Evolutionary conservation across 2,329 filamentous ascomycete species (phyloP).

Genomic region (Metarhizium brunneum): DNA sequence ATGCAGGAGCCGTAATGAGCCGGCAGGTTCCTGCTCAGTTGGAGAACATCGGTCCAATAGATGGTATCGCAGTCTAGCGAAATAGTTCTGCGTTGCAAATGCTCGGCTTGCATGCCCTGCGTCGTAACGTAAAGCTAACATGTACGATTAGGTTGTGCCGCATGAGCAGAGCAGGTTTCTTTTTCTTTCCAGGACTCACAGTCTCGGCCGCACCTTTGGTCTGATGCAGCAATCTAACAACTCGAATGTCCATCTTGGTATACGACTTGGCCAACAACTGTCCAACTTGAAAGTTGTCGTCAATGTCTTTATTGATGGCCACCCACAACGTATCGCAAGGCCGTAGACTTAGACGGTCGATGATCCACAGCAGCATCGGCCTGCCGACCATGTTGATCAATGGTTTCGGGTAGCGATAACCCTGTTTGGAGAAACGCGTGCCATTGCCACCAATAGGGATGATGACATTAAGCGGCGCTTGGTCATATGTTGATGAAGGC

Average conservation of each 20-base stretch:
- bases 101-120: conserved; percentile 6
- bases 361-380: too few relatives aligned
- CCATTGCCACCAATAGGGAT: conserved; percentile 23
- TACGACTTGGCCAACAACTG: conserved; percentile 9
- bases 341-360: too few relatives aligned
- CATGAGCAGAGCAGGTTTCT: too few relatives aligned
- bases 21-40: conserved; percentile 16
- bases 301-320: too few relatives aligned
- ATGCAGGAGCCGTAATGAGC: conserved; percentile 16
- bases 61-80: conserved; percentile 24
- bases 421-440: conserved; percentile 19
- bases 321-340: too few relatives aligned
- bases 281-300: too few relatives aligned
- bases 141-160: too few relatives aligned
- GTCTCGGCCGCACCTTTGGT: conserved; percentile 21
- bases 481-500: background rate
- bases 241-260: conserved; percentile 14
- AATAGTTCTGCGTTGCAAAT: conserved; percentile 17
- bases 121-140: too few relatives aligned
- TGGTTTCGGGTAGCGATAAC: conserved; percentile 21
- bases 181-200: conserved; percentile 5
- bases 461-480: conserved; percentile 19
- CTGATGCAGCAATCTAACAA: conserved; percentile 16
- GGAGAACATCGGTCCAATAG: conserved; percentile 21
- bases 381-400: conserved; percentile 22